Base-by-base conservation (phyloP, 139 green algal species). In the Closterium sp. region DNA sequence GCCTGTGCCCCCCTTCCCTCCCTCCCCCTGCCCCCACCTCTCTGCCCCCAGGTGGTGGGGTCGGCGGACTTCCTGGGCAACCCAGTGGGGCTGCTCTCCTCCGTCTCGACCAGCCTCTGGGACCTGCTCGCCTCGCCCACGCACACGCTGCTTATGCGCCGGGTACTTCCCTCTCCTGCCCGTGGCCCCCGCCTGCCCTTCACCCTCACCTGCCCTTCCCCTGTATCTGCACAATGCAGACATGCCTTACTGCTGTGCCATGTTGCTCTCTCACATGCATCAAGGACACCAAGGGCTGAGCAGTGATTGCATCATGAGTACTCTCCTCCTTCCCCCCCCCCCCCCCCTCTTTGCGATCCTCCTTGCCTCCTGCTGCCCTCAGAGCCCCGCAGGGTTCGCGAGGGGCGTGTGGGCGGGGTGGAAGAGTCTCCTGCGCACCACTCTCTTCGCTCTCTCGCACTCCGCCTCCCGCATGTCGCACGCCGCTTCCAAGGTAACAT, bases 21-120 rank as follows among this genome's bases (percentile, higher is more conserved):
- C 33, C 55, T 10, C 85, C 25, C 30, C n/a, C 23, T 32, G 23
- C n/a, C n/a, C n/a, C n/a, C n/a, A n/a, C n/a, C n/a, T n/a, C 38
- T n/a, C 36, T 6, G 6, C 5, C 36, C 36, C 5, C 91, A 94
- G 88, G 36, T 95, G 28, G 76, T 95, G 32, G 92, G 92, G 21
- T 95, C 92, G 0, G 92, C 88, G 10, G 92, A 95, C 87, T 92
- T 95, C 88, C 89, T 95, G 21, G 93, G 93, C 84, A 93, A 95
- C 88, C 93, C 93, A 7, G 36, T 95, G 28, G 87, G 92, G 38
- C 89, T 95, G 31, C n/a, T 95, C 9, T 81, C 81, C 12, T 94
- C 38, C 81, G 23, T 95, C n/a, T 55, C 87, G n/a, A 84, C 85
- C 5, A 93, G 93, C 36, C 31, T 95, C 66, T 95, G 93, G 93